Evolutionary conservation across 2,329 filamentous ascomycete genomes (phyloP).

Genomic region (Onygena corvina): DNA sequence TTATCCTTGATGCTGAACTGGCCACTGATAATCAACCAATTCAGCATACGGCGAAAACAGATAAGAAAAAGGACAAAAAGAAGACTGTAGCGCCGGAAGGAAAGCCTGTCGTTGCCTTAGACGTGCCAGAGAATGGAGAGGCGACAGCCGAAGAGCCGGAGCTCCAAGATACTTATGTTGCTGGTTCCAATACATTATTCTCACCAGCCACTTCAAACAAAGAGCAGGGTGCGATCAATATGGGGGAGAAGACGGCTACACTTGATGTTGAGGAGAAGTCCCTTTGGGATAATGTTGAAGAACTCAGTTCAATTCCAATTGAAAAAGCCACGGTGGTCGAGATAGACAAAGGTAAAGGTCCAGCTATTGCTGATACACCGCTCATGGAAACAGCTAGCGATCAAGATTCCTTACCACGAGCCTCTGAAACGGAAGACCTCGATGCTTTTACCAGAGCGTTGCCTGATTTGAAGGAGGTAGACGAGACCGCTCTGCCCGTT

Average conservation of each 20-base stretch:
- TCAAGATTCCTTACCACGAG: neutral
- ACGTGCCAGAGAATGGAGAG: neutral
- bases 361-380: neutral
- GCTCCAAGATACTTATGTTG: neutral
- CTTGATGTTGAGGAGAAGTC: neutral
- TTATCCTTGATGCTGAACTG: neutral
- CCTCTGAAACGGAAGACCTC: neutral
- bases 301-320: neutral
- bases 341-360: neutral
- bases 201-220: neutral
- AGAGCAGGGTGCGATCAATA: neutral
- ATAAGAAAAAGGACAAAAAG: slow-evolving; percentile 8
- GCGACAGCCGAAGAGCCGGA: neutral
- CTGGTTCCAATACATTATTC: neutral
- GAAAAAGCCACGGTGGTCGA: neutral
- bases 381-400: neutral
- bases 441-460: neutral
- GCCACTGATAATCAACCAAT: neutral
- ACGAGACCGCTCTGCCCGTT: neutral
- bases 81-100: neutral
- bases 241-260: neutral
- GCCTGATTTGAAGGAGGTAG: neutral
- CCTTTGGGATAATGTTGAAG: neutral
- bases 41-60: neutral
- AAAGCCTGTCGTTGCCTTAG: neutral